A percentile compares a stretch with the other conserved stretches of the same genome.
These are phyloP conservation scores for Chalciporus pseudorubinellus DNA, from an alignment of 768 basidiomycete species.

Conservation along the genomic window DNA sequence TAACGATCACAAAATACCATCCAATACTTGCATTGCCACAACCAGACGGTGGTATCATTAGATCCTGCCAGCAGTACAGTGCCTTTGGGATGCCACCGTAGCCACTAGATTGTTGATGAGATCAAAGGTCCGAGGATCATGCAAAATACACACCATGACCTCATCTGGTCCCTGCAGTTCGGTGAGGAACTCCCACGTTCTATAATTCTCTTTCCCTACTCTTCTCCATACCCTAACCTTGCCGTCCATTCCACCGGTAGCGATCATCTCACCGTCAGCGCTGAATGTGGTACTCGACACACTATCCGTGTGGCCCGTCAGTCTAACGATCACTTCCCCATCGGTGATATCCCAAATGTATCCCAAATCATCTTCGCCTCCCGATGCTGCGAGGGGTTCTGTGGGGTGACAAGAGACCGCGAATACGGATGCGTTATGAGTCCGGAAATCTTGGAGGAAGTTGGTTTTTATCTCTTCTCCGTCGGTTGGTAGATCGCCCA, in stretches of 20 bases:
- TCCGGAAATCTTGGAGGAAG: conserved; percentile 65
- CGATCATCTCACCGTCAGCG: conserved; percentile 85
- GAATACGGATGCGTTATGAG: conserved; percentile 80
- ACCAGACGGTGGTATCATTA: conserved; percentile 91
- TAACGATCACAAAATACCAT: not conserved
- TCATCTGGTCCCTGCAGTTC: conserved; percentile 94
- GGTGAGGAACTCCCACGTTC: conserved; percentile 91
- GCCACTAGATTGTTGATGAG: conserved; percentile 55
- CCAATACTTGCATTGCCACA: conserved; percentile 85
- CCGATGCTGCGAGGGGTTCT: conserved; percentile 78
- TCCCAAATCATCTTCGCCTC: conserved; percentile 93
- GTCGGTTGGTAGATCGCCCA: conserved; percentile 41
- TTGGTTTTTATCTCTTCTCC: conserved; percentile 52
- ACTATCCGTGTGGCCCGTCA: conserved; percentile 92
- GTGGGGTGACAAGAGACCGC: conserved; percentile 80
- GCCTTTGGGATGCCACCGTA: conserved; percentile 97
- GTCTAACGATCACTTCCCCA: conserved; percentile 75
- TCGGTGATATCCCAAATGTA: conserved; percentile 90
- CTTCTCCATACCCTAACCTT: conserved; percentile 89
- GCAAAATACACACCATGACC: conserved; percentile 68
- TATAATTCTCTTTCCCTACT: conserved; percentile 71
- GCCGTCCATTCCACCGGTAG: conserved; percentile 99
- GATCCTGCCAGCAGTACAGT: conserved; percentile 85
- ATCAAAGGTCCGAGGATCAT: not conserved
- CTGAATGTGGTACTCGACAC: conserved; percentile 80